Evolutionary conservation across 2,329 filamentous ascomycete genomes (phyloP).

Genomic region (Ophiostoma sp.): DNA sequence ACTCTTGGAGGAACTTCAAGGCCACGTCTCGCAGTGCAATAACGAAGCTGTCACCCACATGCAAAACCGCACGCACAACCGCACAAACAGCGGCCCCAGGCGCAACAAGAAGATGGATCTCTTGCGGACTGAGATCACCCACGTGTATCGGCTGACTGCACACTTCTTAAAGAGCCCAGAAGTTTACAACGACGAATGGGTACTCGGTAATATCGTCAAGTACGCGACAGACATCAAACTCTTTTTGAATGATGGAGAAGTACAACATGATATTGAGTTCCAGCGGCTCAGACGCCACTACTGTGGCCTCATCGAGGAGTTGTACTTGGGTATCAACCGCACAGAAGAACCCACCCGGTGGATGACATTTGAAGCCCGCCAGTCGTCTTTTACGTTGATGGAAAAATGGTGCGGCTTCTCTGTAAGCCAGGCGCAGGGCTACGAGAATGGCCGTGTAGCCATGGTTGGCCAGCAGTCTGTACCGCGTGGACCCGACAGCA

Average conservation of each 20-base stretch:
- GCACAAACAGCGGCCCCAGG: conserved; percentile 75
- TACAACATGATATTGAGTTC: conserved; percentile 92
- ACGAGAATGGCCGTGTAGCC: conserved; percentile 82
- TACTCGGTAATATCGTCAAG: conserved; percentile 77
- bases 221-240: conserved; percentile 91
- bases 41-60: conserved; percentile 82
- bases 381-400: conserved; percentile 94
- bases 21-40: conserved; percentile 77
- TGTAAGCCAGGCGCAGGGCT: conserved; percentile 75
- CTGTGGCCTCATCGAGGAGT: conserved; percentile 84
- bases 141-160: conserved; percentile 91
- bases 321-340: conserved; percentile 86
- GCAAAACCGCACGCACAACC: conserved; percentile 82
- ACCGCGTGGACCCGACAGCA: conserved; percentile 47
- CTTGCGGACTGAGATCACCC: conserved; percentile 86
- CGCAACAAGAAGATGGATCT: conserved; percentile 80
- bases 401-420: conserved; percentile 99
- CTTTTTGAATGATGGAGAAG: conserved; percentile 89
- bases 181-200: conserved; percentile 82
- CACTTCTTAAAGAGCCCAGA: conserved; percentile 76
- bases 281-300: conserved; percentile 89
- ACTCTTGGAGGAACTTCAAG: conserved; percentile 81
- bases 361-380: conserved; percentile 96
- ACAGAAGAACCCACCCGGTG: conserved; percentile 81
- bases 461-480: conserved; percentile 66